These are phyloP conservation scores for Termitomyces sp. DNA, from an alignment of 768 basidiomycete genomes.

Conservation along the genomic window DNA sequence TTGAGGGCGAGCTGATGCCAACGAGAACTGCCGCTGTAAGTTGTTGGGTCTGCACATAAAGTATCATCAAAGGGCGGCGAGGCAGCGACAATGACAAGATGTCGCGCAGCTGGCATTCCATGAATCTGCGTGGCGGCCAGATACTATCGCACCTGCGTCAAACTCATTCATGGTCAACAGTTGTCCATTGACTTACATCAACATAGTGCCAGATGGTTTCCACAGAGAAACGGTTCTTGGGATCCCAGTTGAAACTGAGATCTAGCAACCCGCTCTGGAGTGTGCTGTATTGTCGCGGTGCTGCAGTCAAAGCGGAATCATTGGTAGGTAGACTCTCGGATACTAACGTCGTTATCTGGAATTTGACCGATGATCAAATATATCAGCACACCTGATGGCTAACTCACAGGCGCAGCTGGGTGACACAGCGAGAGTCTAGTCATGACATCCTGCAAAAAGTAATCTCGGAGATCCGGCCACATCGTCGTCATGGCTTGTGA, in stretches of 20 bases:
- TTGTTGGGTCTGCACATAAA: constrained; percentile 17
- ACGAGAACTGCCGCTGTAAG: constrained; percentile 26
- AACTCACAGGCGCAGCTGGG: constrained; percentile 34
- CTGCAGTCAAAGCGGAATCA: constrained; percentile 21
- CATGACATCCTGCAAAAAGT: constrained; percentile 37
- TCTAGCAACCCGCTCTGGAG: constrained; percentile 31
- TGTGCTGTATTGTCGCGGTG: constrained; percentile 35
- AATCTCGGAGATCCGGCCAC: constrained; percentile 46
- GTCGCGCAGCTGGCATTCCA: constrained; percentile 30
- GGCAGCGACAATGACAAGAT: constrained; percentile 52
- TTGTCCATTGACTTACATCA: constrained; percentile 30
- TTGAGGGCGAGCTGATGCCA: constrained; percentile 38
- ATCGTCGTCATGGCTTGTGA: constrained; percentile 35
- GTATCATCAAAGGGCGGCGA: constrained; percentile 33
- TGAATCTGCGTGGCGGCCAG: constrained; percentile 26
- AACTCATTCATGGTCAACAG: neutral
- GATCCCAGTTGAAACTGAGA: constrained; percentile 35
- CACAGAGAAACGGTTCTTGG: constrained; percentile 38
- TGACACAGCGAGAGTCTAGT: constrained; percentile 33
- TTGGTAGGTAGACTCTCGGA: constrained; percentile 39
- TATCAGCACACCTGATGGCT: neutral
- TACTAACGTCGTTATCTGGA: constrained; percentile 35
- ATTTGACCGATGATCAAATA: neutral
- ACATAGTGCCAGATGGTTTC: constrained; percentile 36
- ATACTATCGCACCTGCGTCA: constrained; percentile 19